Percentiles rank a stretch among this genome's conserved stretches.
These are phyloP conservation scores for Syzygium aqueum DNA, from an alignment of 345 rosid genomes.

Conservation along the genomic window DNA sequence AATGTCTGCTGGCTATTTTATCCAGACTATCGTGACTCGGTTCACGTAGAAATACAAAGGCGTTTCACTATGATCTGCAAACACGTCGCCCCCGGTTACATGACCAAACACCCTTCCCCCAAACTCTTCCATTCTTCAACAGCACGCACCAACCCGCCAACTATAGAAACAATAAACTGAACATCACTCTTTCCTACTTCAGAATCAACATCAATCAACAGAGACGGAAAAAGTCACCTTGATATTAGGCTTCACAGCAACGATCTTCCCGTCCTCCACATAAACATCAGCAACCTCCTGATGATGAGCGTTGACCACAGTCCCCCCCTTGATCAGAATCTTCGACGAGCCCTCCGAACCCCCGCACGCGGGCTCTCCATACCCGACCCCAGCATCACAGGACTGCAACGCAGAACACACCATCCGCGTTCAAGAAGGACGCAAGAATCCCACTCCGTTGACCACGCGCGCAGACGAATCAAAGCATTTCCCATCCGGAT, in stretches of 20 bases:
- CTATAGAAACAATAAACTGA: not conserved
- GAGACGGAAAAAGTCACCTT: slow-evolving; percentile 16
- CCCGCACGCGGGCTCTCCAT: slow-evolving; percentile 37
- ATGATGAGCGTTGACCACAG: slow-evolving; percentile 78
- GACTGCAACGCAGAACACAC: slow-evolving; percentile 25
- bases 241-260: slow-evolving; percentile 62
- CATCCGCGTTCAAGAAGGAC: not conserved
- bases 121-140: not conserved
- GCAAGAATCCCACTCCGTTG: not conserved
- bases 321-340: slow-evolving; percentile 84
- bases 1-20: not conserved
- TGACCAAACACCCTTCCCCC: not conserved
- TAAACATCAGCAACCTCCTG: slow-evolving; percentile 85
- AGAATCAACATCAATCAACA: not conserved
- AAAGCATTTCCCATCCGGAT: not conserved
- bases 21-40: not conserved
- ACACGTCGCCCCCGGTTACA: not conserved
- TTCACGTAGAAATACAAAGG: not conserved
- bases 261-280: slow-evolving; percentile 71
- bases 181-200: not conserved
- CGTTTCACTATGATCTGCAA: not conserved
- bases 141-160: not conserved
- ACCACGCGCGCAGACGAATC: not conserved
- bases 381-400: slow-evolving; percentile 44
- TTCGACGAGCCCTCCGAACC: slow-evolving; percentile 29